These are phyloP conservation scores for Acanthochlamys bracteata DNA, from an alignment of 106 monocot genomes.

Conservation along the genomic window DNA sequence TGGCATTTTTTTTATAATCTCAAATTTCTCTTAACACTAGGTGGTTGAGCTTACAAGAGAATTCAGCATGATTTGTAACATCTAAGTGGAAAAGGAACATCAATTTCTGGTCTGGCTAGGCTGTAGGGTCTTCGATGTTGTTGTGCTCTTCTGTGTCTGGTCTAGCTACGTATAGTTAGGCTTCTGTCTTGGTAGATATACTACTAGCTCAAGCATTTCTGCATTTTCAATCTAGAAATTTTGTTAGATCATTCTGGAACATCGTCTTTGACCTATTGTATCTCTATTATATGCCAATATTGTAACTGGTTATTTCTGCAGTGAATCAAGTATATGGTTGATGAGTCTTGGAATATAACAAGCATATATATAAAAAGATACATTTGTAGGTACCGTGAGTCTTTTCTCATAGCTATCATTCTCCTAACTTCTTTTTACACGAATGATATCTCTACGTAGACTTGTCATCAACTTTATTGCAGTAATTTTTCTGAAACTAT, in stretches of 20 bases:
- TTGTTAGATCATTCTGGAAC: background rate
- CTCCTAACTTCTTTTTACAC: background rate
- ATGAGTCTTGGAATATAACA: conserved; percentile 71
- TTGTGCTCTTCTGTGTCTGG: too few relatives aligned
- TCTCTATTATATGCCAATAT: background rate
- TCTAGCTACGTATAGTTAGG: too few relatives aligned
- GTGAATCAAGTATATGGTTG: conserved; percentile 88
- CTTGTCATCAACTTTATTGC: too few relatives aligned
- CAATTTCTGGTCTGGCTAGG: too few relatives aligned
- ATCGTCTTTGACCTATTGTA: background rate
- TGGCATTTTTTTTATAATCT: background rate
- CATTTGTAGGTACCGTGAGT: conserved; percentile 52
- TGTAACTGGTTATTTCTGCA: conserved; percentile 14
- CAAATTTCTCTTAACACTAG: background rate
- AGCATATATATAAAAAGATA: conserved; percentile 74
- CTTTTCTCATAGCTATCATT: background rate
- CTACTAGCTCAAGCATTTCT: background rate
- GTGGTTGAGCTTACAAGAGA: background rate
- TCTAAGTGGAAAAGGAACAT: too few relatives aligned
- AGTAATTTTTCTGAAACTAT: too few relatives aligned
- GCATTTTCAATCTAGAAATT: background rate
- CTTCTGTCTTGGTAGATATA: too few relatives aligned
- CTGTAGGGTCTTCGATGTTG: too few relatives aligned
- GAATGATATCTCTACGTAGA: background rate
- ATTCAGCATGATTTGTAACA: too few relatives aligned